Evolutionary conservation across 78 protist species (phyloP), one percentile per base, ranked within the genome.

Genomic region (Dictyostelium citrinum): DNA sequence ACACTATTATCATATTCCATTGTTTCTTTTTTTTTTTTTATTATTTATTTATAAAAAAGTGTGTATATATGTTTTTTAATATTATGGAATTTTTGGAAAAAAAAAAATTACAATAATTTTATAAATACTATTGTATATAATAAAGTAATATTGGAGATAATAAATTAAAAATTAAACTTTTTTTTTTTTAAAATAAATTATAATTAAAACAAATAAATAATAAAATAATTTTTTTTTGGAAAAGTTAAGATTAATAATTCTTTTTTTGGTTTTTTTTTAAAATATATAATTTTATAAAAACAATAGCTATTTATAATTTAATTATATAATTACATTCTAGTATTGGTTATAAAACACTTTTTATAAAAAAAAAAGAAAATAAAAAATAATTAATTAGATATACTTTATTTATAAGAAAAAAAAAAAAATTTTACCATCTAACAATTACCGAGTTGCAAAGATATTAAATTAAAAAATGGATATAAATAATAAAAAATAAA

Each of bases 1-100:
- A 88, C 46, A 45, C 75, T 74, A 29, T n/a, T 64, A 14, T 84
- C 90, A 51, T 27, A 80, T 33, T 80, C 84, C 84, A 80, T 80
- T 58, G 35, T 80, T 55, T 70, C 22, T 70, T 70, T 29, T 70
- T 68, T 11, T 70, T 27, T 70, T 16, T 33, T n/a, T 51, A 3
- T 17, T 58, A 1, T 58, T 17, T 58, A 11, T 58, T 55, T 55
- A 55, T n/a, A n/a, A n/a, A n/a, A n/a, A n/a, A n/a, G n/a, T n/a
- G n/a, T n/a, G n/a, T n/a, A n/a, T n/a, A n/a, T n/a, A n/a, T n/a
- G n/a, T n/a, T n/a, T n/a, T n/a, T n/a, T n/a, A n/a, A n/a, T n/a
- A n/a, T n/a, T n/a, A n/a, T n/a, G n/a, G n/a, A n/a, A n/a, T n/a
- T n/a, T n/a, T n/a, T n/a, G n/a, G n/a, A 49, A 10, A 49, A 49